These are phyloP conservation scores for Arctostaphylos glauca DNA, from an alignment of 148 eudicot genomes.

Conservation along the genomic window DNA sequence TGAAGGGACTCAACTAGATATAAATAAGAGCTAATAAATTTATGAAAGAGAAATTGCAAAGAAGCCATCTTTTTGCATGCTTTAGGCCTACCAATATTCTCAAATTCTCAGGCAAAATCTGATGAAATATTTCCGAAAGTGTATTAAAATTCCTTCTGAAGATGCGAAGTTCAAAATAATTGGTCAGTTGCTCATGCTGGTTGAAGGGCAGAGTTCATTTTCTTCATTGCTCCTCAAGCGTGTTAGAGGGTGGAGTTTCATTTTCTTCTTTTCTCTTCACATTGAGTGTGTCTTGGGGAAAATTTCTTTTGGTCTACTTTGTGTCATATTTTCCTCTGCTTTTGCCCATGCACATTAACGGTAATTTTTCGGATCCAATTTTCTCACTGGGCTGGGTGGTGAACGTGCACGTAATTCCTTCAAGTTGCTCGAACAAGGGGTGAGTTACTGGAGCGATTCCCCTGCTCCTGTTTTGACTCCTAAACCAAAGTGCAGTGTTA, in stretches of 20 bases:
- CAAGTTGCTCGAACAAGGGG: background rate
- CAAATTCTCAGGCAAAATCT: background rate
- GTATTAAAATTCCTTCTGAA: background rate
- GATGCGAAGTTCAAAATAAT: background rate
- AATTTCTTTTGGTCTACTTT: background rate
- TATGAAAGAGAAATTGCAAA: background rate
- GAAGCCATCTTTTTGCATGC: background rate
- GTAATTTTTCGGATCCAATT: background rate
- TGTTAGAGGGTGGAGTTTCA: too few species aligned
- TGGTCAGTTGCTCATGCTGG: background rate
- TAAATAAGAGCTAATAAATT: background rate
- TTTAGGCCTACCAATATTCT: background rate
- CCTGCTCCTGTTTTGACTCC: background rate
- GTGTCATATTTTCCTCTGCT: background rate
- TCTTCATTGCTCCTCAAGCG: background rate
- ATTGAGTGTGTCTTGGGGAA: background rate
- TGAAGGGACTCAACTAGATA: background rate
- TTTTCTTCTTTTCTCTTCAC: background rate
- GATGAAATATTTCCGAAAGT: background rate
- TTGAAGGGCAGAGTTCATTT: background rate
- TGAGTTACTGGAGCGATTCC: background rate
- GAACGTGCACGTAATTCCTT: background rate
- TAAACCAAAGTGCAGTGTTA: background rate
- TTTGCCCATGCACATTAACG: background rate
- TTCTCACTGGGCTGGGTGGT: background rate